A percentile compares a stretch with the other conserved stretches of the same genome.
Conservation (phyloP, 164 flowering plant genomes). For the Annona squamosa region DNA sequence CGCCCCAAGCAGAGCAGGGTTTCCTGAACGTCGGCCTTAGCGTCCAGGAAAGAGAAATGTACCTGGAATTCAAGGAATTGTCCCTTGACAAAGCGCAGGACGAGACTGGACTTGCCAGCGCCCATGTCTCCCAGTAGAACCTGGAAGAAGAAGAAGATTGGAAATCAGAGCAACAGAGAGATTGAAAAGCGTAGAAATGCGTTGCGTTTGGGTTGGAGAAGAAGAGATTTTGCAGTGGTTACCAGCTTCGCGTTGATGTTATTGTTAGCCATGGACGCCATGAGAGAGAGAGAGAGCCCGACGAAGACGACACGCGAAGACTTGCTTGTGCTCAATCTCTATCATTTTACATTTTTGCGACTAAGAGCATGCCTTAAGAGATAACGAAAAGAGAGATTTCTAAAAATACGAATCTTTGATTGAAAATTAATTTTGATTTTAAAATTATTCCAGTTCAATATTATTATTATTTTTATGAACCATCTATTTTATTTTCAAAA, state of each 20-base stretch:
- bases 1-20: not conserved
- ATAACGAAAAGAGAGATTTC: no score
- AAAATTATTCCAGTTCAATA: no score
- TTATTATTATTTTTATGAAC: no score
- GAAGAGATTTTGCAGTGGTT: slow-evolving; percentile 12
- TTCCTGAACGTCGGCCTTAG: not conserved
- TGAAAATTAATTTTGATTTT: no score
- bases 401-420: no score
- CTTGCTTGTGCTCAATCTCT: not conserved
- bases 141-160: slow-evolving; percentile 15
- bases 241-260: slow-evolving; percentile 72
- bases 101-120: slow-evolving; percentile 64
- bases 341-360: no score
- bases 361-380: no score
- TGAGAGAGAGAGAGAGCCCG: slow-evolving; percentile 9
- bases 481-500: no score
- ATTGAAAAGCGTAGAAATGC: not conserved
- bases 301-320: not conserved
- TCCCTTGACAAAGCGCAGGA: slow-evolving; percentile 59
- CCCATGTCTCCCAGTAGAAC: slow-evolving; percentile 68
- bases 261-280: slow-evolving; percentile 56
- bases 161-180: not conserved
- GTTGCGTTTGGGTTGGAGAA: not conserved
- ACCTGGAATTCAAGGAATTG: slow-evolving; percentile 69
- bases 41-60: not conserved